Evolutionary conservation across 164 flowering plant genomes (phyloP), one percentile per base, ranked within the genome.

Genomic region (Chloranthus sessilifolius): DNA sequence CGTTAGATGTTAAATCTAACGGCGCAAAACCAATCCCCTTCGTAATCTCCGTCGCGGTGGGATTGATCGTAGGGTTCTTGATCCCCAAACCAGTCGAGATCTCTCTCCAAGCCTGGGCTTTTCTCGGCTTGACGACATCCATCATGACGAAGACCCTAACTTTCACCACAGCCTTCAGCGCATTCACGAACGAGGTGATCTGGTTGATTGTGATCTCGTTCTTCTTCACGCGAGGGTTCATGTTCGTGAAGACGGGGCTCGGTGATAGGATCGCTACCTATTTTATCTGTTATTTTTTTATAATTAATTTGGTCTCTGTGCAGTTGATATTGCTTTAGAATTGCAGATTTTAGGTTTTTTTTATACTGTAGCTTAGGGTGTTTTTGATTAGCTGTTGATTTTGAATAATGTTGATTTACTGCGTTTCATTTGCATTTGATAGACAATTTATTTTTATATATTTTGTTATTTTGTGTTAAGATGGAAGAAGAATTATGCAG

Each of bases 201-300:
- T 91, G 98, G 98, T 60, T 91, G 67, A 88, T 91, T 14, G 98
- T 88, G 10, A 85, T 88, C 12, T 88, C 98, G 4, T 90, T 90
- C 72, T 90, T 90, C 68, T 90, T 90, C 51, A 95, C 97, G 2
- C 77, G 96, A 5, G 98, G 98, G 26, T 91, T 91, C n/a, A n/a
- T n/a, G n/a, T 91, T 91, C 23, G 90, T 91, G 23, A 88, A 91
- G 71, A 85, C 96, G 0, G 96, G 96, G 7, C 59, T 91, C 4
- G 96, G 98, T 1, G 90, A 88, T 58, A 62, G 96, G 53, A 77
- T 88, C 38, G 98, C 98, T 7, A 88, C 88, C 0, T 85, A 83
- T 44, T 91, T 91, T 47, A 92, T 91, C 26, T n/a, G n/a, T n/a
- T n/a, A n/a, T n/a, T n/a, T n/a, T n/a, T n/a, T n/a, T n/a, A n/a